Evolutionary conservation across 495 filamentous ascomycete genomes (phyloP), one percentile per base, ranked within the genome.

Genomic region (Sporormia fimetaria): DNA sequence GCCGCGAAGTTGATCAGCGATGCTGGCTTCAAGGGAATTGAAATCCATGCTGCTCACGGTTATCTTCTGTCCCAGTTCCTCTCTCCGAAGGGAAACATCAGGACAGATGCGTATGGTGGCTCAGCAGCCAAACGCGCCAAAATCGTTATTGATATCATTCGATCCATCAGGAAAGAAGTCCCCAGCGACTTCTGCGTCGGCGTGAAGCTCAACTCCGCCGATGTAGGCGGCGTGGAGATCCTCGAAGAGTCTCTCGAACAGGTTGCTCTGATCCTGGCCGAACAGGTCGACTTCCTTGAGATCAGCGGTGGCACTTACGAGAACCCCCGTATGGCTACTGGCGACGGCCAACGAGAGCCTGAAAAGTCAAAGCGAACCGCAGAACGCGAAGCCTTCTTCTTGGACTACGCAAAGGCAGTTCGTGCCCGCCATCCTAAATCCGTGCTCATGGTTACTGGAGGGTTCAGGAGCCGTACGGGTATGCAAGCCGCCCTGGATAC

Each of bases 191-290:
- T 80, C 50, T 63, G 59, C 32, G 64, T 80, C 26, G 74, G 74
- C 11, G 65, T 79, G 29, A 80, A 80, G 55, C 46, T 80, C 22
- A 80, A 78, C 55, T 75, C 72, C 5, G 71, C 67, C 1, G 76
- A 80, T 17, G 32, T 33, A 42, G 64, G 66, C 56, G 63, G 62
- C 56, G 58, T 54, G 4, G 48, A 61, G 6, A 63, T 58, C 31
- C 52, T 74, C 33, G 63, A 66, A 45, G 67, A 66, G 12, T 66
- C 60, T 24, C 62, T 79, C 50, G 62, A 62, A 11, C 75, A 78
- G 56, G 62, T 77, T 36, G 37, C 52, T 9, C 59, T 73, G 7
- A 64, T 80, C 10, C 56, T 57, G 6, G 58, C 63, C 1, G 71
- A 68, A 2, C 69, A 71, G 0, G 62, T 79, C 9, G 74, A 80